Evolutionary conservation across 768 basidiomycete species (phyloP).

Genomic region (Leccinellum albellum): DNA sequence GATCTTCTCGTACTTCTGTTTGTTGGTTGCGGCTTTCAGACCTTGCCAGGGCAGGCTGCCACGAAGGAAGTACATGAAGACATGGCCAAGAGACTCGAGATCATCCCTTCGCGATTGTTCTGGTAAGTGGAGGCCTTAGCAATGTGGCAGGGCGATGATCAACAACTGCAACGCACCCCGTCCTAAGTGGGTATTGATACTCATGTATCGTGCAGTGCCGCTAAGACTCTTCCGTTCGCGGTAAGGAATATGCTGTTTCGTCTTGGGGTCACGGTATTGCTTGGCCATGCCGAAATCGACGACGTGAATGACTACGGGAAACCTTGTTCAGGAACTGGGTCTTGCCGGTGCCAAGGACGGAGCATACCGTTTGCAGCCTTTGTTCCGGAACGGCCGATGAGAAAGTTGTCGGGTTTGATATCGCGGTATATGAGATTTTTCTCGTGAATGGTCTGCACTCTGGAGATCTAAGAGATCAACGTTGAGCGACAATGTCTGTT

Average conservation of each 20-base stretch:
- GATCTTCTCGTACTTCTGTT: conserved; percentile 99
- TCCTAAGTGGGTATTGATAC: conserved; percentile 97
- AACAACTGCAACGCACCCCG: conserved; percentile 56
- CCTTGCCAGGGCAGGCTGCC: conserved; percentile 99
- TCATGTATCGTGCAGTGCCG: conserved; percentile 99
- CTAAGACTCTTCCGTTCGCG: conserved; percentile 95
- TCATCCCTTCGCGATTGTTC: conserved; percentile 95
- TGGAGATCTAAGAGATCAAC: conserved; percentile 59
- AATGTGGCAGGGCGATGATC: conserved; percentile 1
- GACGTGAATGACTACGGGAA: conserved; percentile 70
- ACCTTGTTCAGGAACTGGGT: neutral
- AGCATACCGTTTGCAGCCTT: conserved; percentile 76
- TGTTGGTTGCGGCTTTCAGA: conserved; percentile 98
- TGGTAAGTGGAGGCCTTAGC: conserved; percentile 25
- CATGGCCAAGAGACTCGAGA: conserved; percentile 97
- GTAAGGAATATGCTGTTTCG: conserved; percentile 99
- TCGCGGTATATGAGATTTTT: conserved; percentile 99
- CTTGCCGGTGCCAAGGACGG: neutral
- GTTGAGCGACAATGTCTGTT: conserved; percentile 1
- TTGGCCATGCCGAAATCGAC: conserved; percentile 99
- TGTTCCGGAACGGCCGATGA: conserved; percentile 90
- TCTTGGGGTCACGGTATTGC: conserved; percentile 98
- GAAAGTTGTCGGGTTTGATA: conserved; percentile 99
- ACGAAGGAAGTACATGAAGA: conserved; percentile 99
- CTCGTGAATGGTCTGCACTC: conserved; percentile 98